A percentile compares a stretch with the other conserved stretches of the same genome.
These are phyloP conservation scores for Colletotrichum lentis DNA, from an alignment of 2,329 filamentous ascomycete species.

Conservation along the genomic window DNA sequence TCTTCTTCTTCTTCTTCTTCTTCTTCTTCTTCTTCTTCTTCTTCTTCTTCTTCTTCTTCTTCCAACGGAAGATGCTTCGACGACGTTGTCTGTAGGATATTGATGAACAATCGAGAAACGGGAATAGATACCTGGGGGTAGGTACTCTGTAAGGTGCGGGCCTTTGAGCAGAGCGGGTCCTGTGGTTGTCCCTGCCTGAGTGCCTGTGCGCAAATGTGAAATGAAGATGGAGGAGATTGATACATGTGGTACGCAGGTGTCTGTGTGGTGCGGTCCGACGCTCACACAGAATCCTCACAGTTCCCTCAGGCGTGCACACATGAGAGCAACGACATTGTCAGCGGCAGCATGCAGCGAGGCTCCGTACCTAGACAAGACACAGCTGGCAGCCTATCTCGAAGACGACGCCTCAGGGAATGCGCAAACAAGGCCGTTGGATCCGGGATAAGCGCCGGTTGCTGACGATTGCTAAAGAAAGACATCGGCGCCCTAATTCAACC, in stretches of 20 bases:
- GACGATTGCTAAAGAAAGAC: conserved; percentile 37
- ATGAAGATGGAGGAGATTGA: conserved; percentile 11
- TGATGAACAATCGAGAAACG: background rate
- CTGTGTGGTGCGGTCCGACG: background rate
- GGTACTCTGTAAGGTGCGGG: too few species aligned
- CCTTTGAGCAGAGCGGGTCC: background rate
- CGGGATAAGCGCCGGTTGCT: conserved; percentile 23
- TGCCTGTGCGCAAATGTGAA: conserved; percentile 2
- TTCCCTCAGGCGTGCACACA: background rate
- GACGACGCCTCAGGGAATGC: conserved; percentile 14
- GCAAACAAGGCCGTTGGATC: conserved; percentile 21
- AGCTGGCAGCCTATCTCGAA: conserved; percentile 8
- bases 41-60: background rate
- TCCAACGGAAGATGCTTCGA: background rate
- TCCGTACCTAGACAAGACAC: conserved; percentile 8
- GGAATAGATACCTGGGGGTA: too few species aligned
- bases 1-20: too few species aligned
- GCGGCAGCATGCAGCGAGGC: background rate
- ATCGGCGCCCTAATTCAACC: background rate
- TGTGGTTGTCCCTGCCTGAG: background rate
- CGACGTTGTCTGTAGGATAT: background rate
- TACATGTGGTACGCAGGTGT: conserved; percentile 10
- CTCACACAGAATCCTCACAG: conserved; percentile 7
- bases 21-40: too few species aligned
- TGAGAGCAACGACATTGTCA: background rate